phyloP scores from a whole-genome alignment of 2,329 filamentous ascomycete genomes.

The Dendrostoma leiphaemia region DNA sequence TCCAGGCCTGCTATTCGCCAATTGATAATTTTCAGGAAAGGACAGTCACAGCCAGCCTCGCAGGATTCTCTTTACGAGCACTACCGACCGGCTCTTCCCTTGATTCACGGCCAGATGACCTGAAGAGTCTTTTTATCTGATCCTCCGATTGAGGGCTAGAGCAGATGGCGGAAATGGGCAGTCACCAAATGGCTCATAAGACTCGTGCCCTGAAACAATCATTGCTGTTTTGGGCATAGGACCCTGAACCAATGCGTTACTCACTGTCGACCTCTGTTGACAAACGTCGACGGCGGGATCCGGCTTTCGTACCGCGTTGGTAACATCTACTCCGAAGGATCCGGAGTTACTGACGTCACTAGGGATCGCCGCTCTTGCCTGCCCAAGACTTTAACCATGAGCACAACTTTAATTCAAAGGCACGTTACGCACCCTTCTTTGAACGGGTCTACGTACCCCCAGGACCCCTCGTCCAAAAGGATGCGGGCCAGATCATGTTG shows the following conservation, averaged over 20 bases:
- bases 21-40: constrained; percentile 14
- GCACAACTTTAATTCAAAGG: background rate
- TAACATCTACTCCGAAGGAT: background rate
- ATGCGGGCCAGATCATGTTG: background rate
- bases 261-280: background rate
- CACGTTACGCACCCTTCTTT: background rate
- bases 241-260: background rate
- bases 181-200: background rate
- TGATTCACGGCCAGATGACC: constrained; percentile 10
- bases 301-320: background rate
- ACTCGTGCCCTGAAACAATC: background rate
- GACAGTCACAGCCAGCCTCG: background rate
- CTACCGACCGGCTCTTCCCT: constrained; percentile 16
- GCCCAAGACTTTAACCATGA: background rate
- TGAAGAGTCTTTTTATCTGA: background rate
- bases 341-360: background rate
- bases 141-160: background rate
- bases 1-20: constrained; percentile 11
- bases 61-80: background rate
- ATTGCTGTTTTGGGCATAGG: background rate
- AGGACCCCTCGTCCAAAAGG: no score
- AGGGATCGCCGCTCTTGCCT: background rate
- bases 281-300: background rate
- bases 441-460: background rate
- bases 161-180: background rate